Percentiles rank a stretch among this genome's conserved stretches.
Evolutionary conservation across 139 green algal genomes (phyloP).

Genomic region (Closterium sp.): DNA sequence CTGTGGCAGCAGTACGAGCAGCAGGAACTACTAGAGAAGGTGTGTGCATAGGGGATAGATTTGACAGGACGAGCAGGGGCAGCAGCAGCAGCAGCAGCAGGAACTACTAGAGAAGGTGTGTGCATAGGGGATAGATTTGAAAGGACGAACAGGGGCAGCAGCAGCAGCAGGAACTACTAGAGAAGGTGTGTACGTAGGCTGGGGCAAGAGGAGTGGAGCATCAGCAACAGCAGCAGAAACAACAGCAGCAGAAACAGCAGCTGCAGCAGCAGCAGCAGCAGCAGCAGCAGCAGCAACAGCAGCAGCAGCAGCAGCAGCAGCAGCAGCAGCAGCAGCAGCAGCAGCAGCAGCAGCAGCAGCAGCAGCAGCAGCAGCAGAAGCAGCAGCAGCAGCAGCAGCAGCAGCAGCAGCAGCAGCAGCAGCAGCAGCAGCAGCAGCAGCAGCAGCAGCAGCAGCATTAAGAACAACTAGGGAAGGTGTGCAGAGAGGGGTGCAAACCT

Average conservation of each 20-base stretch:
- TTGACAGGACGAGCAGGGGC: too few relatives aligned
- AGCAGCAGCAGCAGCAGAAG: background rate
- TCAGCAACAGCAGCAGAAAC: slow-evolving; percentile 24
- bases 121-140: too few relatives aligned
- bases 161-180: too few relatives aligned
- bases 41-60: too few relatives aligned
- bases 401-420: slow-evolving; percentile 18
- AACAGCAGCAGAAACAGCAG: slow-evolving; percentile 36
- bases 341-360: too few relatives aligned
- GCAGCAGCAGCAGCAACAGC: slow-evolving; percentile 65
- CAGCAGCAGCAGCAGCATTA: slow-evolving; percentile 69
- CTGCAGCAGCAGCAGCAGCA: slow-evolving; percentile 61
- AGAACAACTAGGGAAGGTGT: slow-evolving; percentile 61
- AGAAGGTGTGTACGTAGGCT: too few relatives aligned
- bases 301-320: background rate
- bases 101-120: too few relatives aligned
- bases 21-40: too few relatives aligned
- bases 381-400: slow-evolving; percentile 59
- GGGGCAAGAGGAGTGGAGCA: too few relatives aligned
- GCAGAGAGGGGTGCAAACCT: background rate
- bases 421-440: slow-evolving; percentile 69
- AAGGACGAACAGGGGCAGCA: too few relatives aligned
- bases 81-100: too few relatives aligned
- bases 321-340: background rate
- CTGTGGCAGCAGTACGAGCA: too few relatives aligned